Evolutionary conservation across 306 rosid species (phyloP).

Genomic region (Lupinus albus): DNA sequence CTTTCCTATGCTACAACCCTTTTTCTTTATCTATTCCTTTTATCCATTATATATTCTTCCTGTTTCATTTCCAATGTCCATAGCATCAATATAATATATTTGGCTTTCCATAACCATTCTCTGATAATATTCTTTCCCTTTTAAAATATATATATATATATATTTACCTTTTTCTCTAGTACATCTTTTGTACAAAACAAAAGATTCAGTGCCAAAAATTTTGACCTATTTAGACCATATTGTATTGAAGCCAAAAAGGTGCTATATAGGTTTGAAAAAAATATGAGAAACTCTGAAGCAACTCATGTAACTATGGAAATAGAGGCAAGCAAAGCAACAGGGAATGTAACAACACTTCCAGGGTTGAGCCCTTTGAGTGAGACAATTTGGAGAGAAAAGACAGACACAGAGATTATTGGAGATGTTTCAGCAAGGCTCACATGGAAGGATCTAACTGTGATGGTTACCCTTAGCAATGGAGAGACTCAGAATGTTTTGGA

Average conservation of each 20-base stretch:
- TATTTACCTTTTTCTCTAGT: slow-evolving; percentile 6
- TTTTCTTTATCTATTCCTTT: slow-evolving; percentile 16
- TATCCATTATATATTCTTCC: not conserved
- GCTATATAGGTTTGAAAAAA: not conserved
- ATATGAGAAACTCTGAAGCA: not conserved
- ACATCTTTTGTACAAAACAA: not conserved
- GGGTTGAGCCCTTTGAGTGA: slow-evolving; percentile 89
- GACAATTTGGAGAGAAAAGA: slow-evolving; percentile 84
- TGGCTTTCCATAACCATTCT: slow-evolving; percentile 17
- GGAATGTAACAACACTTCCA: slow-evolving; percentile 18
- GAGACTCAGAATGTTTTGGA: slow-evolving; percentile 82
- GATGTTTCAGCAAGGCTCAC: slow-evolving; percentile 92
- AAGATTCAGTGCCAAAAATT: not conserved
- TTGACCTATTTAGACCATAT: not conserved
- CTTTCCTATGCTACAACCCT: slow-evolving; percentile 27
- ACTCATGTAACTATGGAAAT: slow-evolving; percentile 61
- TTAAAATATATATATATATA: not conserved
- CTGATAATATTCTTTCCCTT: not conserved
- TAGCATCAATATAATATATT: not conserved
- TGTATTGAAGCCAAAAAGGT: not conserved
- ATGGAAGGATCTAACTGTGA: slow-evolving; percentile 96
- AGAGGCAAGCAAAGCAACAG: slow-evolving; percentile 60
- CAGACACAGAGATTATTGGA: slow-evolving; percentile 59
- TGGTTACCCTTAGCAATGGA: slow-evolving; percentile 74
- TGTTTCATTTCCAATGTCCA: not conserved